Evolutionary conservation across 176 grass and related monocot species (phyloP), one percentile per base, ranked within the genome.

Genomic region (Secale cereale): DNA sequence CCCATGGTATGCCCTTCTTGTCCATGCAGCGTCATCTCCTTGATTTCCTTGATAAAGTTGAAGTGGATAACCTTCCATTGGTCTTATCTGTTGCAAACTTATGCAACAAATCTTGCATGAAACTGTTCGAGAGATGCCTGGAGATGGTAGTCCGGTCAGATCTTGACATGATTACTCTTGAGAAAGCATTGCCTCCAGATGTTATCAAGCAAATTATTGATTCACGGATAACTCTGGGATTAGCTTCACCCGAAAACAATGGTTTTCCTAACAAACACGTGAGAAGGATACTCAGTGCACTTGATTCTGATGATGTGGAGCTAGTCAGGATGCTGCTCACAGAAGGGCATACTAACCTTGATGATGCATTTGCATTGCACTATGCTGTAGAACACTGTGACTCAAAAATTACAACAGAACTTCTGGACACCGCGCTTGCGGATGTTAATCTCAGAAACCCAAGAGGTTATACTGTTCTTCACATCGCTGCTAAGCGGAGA

Each of bases 341-440:
- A 71, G 97, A 99, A 91, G 93, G 94, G 67, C 89, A 85, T 19
- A 94, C 97, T 29, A 94, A 91, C 70, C 83, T 99, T 48, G 97
- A 99, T 50, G 91, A 96, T 60, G 86, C 97, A 20, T 96, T 85
- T 86, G 97, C 94, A 23, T 85, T 99, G 88, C 97, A 99, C 67
- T 99, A 99, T 77, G 91, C 97, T 40, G 94, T 99, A 1, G 91
- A 92, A 81, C 92, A 92, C 59, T 99, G 97, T 56, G 97, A 96
- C 74, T 86, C 90, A 8, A 99, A 99, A 86, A 92, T 99, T 67
- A 96, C 94, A 29, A 88, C 74, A 17, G 97, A 99, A 77, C 87
- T 99, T 67, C 85, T 99, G 30, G 97, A 99, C 79, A 80, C 91
- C 27, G 86, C 86, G 72, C 88, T 96, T 37, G 97, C 94, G 76